These are phyloP conservation scores for Pisolithus thermaeus DNA, from an alignment of 1,284 basidiomycete species.

Conservation along the genomic window DNA sequence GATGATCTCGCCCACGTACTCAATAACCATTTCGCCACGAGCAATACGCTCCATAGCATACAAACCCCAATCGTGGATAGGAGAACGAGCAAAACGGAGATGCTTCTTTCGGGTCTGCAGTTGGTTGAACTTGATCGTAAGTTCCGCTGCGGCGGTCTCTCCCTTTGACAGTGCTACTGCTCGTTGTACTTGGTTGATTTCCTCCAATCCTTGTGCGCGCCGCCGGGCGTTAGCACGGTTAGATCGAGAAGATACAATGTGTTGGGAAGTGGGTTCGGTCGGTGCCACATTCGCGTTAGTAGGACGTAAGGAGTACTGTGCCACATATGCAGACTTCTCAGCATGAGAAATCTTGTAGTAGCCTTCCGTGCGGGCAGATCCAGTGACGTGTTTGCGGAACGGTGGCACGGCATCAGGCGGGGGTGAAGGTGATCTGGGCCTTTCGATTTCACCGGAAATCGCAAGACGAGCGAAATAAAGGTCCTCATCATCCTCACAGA, in stretches of 20 bases:
- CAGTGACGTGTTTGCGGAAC: constrained; percentile 68
- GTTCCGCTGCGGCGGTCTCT: constrained; percentile 59
- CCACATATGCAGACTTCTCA: constrained; percentile 87
- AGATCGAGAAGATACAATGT: constrained; percentile 78
- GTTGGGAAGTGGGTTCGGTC: constrained; percentile 43
- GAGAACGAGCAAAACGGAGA: constrained; percentile 89
- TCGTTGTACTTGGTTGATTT: constrained; percentile 81
- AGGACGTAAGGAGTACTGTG: constrained; percentile 65
- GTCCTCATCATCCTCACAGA: constrained; percentile 91
- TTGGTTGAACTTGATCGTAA: constrained; percentile 94
- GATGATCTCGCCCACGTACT: constrained; percentile 98
- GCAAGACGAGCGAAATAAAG: constrained; percentile 79
- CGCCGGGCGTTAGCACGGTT: constrained; percentile 94
- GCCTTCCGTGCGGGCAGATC: constrained; percentile 88
- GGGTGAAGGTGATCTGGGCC: constrained; percentile 24
- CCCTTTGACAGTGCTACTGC: constrained; percentile 72
- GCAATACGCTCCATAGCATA: constrained; percentile 95
- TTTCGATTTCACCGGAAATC: constrained; percentile 29
- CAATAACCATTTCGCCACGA: constrained; percentile 97
- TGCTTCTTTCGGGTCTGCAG: constrained; percentile 98
- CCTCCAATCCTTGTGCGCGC: constrained; percentile 90
- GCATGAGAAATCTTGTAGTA: constrained; percentile 91
- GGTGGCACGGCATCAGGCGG: constrained; percentile 33
- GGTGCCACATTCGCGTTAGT: constrained; percentile 33
- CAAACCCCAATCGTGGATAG: constrained; percentile 97